phyloP scores from a whole-genome alignment of 2,329 filamentous ascomycete species.

The Dactylellina drechsleri region DNA sequence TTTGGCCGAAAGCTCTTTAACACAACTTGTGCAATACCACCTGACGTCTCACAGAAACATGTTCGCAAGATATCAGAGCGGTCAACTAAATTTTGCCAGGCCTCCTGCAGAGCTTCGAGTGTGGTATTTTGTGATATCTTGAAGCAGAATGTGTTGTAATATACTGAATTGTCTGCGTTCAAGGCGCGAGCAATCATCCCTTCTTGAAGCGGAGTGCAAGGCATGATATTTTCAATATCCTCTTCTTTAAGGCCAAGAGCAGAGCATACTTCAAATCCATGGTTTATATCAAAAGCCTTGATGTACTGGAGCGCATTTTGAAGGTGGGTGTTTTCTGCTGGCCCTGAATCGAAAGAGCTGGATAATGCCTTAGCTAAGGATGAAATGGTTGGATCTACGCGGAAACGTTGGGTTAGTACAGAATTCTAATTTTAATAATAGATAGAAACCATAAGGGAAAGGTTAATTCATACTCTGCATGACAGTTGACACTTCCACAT shows the following conservation, averaged over 20 bases:
- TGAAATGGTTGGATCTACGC: conserved; percentile 61
- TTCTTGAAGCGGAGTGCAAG: conserved; percentile 86
- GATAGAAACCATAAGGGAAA: neutral
- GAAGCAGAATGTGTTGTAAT: conserved; percentile 80
- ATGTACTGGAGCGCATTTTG: conserved; percentile 71
- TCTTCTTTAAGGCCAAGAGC: conserved; percentile 66
- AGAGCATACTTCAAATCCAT: conserved; percentile 67
- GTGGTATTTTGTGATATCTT: conserved; percentile 61
- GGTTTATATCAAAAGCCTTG: conserved; percentile 72
- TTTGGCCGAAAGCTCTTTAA: conserved; percentile 63
- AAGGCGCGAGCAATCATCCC: conserved; percentile 81
- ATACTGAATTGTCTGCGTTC: conserved; percentile 69
- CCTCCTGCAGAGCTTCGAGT: conserved; percentile 64
- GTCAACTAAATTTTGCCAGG: conserved; percentile 69
- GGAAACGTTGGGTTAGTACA: conserved; percentile 1
- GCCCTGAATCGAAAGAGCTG: conserved; percentile 16
- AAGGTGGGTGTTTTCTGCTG: conserved; percentile 57
- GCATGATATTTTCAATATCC: conserved; percentile 77
- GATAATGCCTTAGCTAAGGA: conserved; percentile 61
- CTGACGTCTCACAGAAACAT: conserved; percentile 75
- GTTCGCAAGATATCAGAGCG: conserved; percentile 75
- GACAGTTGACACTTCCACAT: conserved; percentile 73
- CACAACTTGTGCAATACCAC: conserved; percentile 80
- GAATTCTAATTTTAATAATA: conserved; percentile 55
- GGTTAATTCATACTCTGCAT: conserved; percentile 67